Evolutionary conservation across 352 stramenopile genomes (phyloP), one percentile per base, ranked within the genome.

Genomic region (Albugo laibachii): DNA sequence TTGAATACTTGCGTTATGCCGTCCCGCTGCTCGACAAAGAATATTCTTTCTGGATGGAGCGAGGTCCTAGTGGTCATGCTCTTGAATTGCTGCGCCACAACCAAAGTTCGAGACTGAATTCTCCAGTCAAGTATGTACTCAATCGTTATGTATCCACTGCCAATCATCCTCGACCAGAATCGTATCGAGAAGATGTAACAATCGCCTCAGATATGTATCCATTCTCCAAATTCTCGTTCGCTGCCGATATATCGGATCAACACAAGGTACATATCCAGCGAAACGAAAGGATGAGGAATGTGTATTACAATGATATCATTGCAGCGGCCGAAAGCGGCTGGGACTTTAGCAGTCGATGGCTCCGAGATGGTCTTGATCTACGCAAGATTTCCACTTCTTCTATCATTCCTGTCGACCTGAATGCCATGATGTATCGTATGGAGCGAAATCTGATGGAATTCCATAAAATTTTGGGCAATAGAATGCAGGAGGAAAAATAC

Each of bases 261-360:
- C 24, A 31, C 10, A 51, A 48, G 24, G 21, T 16, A 1, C 36
- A 24, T n/a, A 2, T 16, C 5, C 18, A 14, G 15, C 34, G 24
- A 31, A 31, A 31, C 24, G 14, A 41, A 39, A 19, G 11, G 13
- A 0, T 31, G 36, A 18, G 2, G 13, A 14, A n/a, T 15, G 24
- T n/a, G 16, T 46, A 49, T 6, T 79, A 63, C 54, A 52, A 54
- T 31, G 52, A 69, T 31, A 61, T 77, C 16, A 55, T 57, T 11
- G 50, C 53, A 0, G 66, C 45, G 0, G 66, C 66, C 14, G 66
- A 76, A 51, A 67, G 52, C n/a, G 66, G 66, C 11, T 79, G 66
- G 66, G 66, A 79, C 47, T 79, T 76, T 43, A 66, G 50, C 37
- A 68, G 50, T 41, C 55, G 66, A 18, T 79, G 66, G 66, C 57